phyloP scores from a whole-genome alignment of 1,139 yeast species.

The Sugiyamaella sp. region DNA sequence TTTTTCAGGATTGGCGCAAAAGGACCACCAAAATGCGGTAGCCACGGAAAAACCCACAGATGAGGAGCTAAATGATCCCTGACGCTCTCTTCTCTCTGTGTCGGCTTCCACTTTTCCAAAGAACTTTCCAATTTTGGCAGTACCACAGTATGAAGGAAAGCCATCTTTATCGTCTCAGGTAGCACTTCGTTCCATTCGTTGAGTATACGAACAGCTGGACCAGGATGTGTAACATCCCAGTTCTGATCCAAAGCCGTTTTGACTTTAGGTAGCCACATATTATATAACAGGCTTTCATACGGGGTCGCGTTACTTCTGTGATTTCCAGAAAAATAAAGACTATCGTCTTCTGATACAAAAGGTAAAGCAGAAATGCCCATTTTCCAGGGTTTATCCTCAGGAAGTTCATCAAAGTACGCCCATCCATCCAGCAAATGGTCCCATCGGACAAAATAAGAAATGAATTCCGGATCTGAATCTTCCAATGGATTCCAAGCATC shows the following conservation, averaged over 20 bases:
- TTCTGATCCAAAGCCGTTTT: slow-evolving; percentile 36
- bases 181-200: slow-evolving; percentile 51
- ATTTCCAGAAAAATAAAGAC: too few species aligned
- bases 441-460: slow-evolving; percentile 38
- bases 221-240: slow-evolving; percentile 42
- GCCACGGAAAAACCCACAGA: slow-evolving; percentile 52
- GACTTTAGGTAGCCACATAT: slow-evolving; percentile 45
- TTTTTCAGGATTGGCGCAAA: slow-evolving; percentile 26
- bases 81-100: too few species aligned
- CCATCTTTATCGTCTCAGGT: slow-evolving; percentile 41
- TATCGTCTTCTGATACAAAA: too few species aligned
- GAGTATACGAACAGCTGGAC: slow-evolving; percentile 37
- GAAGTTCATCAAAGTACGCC: too few species aligned
- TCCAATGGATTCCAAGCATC: slow-evolving; percentile 46
- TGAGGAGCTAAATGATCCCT: slow-evolving; percentile 38
- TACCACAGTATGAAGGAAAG: slow-evolving; percentile 39
- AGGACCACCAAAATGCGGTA: slow-evolving; percentile 40
- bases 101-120: slow-evolving; percentile 46
- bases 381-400: too few species aligned
- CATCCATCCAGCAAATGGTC: slow-evolving; percentile 32
- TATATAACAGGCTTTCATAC: slow-evolving; percentile 45
- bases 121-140: slow-evolving; percentile 45
- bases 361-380: too few species aligned
- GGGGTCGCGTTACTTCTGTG: slow-evolving; percentile 2
- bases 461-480: slow-evolving; percentile 32